These are phyloP conservation scores for Aspergillus niger DNA, from an alignment of 2,329 filamentous ascomycete species.

Conservation along the genomic window DNA sequence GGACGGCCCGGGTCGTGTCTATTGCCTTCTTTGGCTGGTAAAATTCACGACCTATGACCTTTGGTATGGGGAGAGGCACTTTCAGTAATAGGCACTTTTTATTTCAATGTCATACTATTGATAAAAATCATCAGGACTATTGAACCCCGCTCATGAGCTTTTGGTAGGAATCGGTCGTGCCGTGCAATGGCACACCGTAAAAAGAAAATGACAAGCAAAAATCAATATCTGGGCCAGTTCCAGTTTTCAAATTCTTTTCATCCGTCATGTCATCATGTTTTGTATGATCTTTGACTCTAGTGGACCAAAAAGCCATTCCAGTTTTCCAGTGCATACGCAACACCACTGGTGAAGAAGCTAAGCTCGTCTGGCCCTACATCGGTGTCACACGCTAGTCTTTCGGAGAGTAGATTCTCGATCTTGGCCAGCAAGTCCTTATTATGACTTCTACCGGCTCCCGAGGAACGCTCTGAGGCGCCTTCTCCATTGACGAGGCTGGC, in stretches of 20 bases:
- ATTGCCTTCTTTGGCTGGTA: neutral
- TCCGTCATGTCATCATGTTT: neutral
- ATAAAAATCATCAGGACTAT: neutral
- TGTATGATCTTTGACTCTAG: neutral
- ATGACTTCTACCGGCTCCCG: conserved; percentile 13
- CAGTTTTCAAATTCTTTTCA: neutral
- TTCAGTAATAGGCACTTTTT: neutral
- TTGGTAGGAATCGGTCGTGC: neutral
- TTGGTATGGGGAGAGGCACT: neutral
- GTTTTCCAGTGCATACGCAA: conserved; percentile 36
- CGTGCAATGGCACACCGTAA: no score
- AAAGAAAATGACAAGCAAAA: neutral
- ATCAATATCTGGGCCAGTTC: neutral
- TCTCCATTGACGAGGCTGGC: conserved; percentile 31
- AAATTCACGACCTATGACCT: neutral
- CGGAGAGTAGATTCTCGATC: conserved; percentile 38
- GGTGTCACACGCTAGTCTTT: conserved; percentile 34
- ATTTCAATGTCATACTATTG: neutral
- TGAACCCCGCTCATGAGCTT: conserved; percentile 3
- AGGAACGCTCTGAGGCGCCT: conserved; percentile 13
- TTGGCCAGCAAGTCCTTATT: conserved; percentile 32
- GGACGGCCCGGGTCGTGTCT: neutral
- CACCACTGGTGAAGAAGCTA: conserved; percentile 43
- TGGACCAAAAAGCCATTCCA: conserved; percentile 14
- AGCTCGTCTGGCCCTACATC: conserved; percentile 40